These are phyloP conservation scores for Fomitiporia mediterranea DNA, from an alignment of 1,284 basidiomycete genomes.

Conservation along the genomic window DNA sequence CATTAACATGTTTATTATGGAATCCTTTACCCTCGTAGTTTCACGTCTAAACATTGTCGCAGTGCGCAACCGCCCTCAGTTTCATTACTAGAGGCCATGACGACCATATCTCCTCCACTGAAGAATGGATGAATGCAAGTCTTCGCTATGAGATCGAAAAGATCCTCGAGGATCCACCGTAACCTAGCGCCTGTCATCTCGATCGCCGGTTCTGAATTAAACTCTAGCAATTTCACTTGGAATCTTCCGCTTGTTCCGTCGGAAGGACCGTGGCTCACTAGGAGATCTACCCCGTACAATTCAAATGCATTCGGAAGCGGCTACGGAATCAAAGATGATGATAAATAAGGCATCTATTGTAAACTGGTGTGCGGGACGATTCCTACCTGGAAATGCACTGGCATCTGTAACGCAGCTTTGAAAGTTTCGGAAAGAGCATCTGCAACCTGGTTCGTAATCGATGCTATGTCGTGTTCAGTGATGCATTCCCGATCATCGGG, in stretches of 20 bases:
- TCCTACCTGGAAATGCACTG: conserved; percentile 82
- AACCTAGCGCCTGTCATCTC: conserved; percentile 87
- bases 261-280: conserved; percentile 54
- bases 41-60: conserved; percentile 11
- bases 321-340: conserved; percentile 37
- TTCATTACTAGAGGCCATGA: not conserved
- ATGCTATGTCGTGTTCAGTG: conserved; percentile 46
- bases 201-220: conserved; percentile 96
- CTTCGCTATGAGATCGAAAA: conserved; percentile 71
- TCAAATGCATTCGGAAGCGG: conserved; percentile 92
- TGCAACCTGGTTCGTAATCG: conserved; percentile 60
- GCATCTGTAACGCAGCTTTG: conserved; percentile 78
- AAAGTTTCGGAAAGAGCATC: conserved; percentile 77
- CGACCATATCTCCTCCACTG: not conserved
- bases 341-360: not conserved
- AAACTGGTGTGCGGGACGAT: not conserved
- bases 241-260: conserved; percentile 32
- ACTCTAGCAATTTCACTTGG: conserved; percentile 78
- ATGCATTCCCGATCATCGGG: conserved; percentile 34
- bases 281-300: conserved; percentile 89
- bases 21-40: not conserved
- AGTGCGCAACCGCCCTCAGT: not conserved
- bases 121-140: conserved; percentile 72
- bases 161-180: conserved; percentile 71
- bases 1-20: no score